These are phyloP conservation scores for Rhizopogon salebrosus DNA, from an alignment of 768 basidiomycete species.

Conservation along the genomic window DNA sequence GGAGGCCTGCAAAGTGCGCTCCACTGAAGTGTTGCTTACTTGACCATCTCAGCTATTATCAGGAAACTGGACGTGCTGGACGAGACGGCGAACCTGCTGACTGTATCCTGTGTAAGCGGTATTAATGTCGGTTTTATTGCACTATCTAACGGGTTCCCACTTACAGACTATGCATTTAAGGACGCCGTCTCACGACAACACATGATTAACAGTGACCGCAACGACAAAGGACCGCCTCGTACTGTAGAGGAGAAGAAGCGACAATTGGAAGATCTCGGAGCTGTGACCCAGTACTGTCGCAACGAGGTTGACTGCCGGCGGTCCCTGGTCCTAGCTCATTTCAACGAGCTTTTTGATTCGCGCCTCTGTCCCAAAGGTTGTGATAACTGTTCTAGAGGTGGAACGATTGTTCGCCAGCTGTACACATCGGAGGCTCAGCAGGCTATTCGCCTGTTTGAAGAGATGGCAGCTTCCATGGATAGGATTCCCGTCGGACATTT, in stretches of 20 bases:
- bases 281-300: conserved; percentile 74
- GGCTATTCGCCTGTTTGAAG: conserved; percentile 54
- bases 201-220: conserved; percentile 56
- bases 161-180: conserved; percentile 56
- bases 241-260: conserved; percentile 43
- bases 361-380: conserved; percentile 64
- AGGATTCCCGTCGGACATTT: conserved; percentile 58
- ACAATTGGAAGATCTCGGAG: conserved; percentile 56
- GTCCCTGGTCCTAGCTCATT: conserved; percentile 81
- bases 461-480: conserved; percentile 37
- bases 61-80: conserved; percentile 96
- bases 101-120: conserved; percentile 76
- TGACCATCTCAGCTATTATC: conserved; percentile 65
- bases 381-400: conserved; percentile 71
- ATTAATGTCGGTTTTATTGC: neutral
- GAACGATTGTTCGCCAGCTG: conserved; percentile 44
- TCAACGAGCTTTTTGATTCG: conserved; percentile 74
- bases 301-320: conserved; percentile 87
- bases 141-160: neutral
- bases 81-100: conserved; percentile 81
- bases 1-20: neutral
- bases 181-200: conserved; percentile 53
- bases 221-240: conserved; percentile 28
- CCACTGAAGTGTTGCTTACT: conserved; percentile 7
- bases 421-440: conserved; percentile 53